Evolutionary conservation across 2,329 filamentous ascomycete genomes (phyloP).

Genomic region (Bisporella sp.): DNA sequence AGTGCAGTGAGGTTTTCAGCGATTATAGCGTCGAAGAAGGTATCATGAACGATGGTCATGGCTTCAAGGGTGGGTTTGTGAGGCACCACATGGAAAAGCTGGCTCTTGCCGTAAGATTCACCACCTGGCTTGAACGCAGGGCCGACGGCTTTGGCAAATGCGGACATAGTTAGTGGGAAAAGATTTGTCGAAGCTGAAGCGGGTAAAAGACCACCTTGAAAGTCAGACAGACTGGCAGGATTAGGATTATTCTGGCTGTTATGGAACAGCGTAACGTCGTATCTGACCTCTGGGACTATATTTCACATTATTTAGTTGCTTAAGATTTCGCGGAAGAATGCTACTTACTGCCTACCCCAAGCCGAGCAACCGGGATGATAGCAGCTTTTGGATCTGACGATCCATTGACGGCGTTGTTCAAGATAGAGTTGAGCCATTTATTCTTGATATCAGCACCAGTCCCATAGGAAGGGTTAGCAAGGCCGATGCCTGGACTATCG

Average conservation of each 20-base stretch:
- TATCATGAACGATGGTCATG: slow-evolving; percentile 14
- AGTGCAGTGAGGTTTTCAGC: slow-evolving; percentile 5
- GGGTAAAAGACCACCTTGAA: slow-evolving; percentile 12
- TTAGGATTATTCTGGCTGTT: slow-evolving; percentile 4
- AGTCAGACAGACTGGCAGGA: slow-evolving; percentile 10
- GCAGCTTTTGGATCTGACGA: slow-evolving; percentile 11
- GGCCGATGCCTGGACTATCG: slow-evolving; percentile 5
- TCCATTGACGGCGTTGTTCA: slow-evolving; percentile 6
- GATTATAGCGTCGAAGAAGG: slow-evolving; percentile 11
- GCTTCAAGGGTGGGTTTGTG: slow-evolving; percentile 7
- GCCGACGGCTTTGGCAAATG: slow-evolving; percentile 3
- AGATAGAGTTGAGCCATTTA: slow-evolving; percentile 5
- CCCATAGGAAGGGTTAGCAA: background rate
- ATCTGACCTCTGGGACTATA: background rate
- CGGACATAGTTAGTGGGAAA: slow-evolving; percentile 3
- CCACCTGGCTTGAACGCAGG: slow-evolving; percentile 6
- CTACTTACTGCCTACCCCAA: no score
- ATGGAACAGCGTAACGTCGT: slow-evolving; percentile 11
- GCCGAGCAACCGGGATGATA: slow-evolving; percentile 4
- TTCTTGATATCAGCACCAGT: slow-evolving; percentile 6
- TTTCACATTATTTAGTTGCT: no score
- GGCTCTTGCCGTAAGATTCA: slow-evolving; percentile 2
- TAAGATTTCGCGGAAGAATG: no score
- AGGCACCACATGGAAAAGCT: slow-evolving; percentile 12
- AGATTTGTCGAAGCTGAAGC: slow-evolving; percentile 6